A percentile compares a stretch with the other conserved stretches of the same genome.
Conservation (phyloP, 2,329 filamentous ascomycete genomes). For the Aureobasidium sp. region DNA sequence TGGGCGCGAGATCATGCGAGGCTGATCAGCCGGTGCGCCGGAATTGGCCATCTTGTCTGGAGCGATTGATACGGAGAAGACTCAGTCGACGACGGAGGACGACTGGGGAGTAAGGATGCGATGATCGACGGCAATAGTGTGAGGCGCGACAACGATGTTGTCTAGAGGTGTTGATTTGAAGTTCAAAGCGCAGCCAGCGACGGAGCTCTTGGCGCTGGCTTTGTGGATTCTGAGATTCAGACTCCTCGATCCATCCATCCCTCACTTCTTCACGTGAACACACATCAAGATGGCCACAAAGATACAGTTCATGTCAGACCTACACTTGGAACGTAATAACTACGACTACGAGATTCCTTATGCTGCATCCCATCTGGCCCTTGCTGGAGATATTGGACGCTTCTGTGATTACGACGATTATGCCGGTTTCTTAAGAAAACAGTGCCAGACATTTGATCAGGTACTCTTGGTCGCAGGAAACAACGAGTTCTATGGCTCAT, state of each 20-base stretch:
- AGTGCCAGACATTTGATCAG: constrained; percentile 33
- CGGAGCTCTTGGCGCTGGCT: background rate
- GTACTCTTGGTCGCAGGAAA: constrained; percentile 46
- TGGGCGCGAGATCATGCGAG: constrained; percentile 38
- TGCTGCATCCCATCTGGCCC: constrained; percentile 33
- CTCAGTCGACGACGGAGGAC: background rate
- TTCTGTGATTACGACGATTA: constrained; percentile 40
- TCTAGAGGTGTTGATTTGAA: background rate
- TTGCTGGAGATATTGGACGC: constrained; percentile 44
- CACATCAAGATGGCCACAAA: background rate
- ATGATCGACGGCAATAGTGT: background rate
- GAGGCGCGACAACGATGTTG: background rate
- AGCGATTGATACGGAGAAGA: background rate
- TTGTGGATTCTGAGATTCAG: too few relatives aligned
- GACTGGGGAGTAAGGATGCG: background rate
- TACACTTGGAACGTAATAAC: constrained; percentile 39
- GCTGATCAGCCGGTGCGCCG: constrained; percentile 13
- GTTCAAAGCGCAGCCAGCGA: background rate
- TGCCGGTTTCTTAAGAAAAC: constrained; percentile 34
- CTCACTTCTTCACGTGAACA: background rate
- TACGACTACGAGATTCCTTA: constrained; percentile 31
- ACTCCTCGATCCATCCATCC: background rate
- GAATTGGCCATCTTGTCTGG: constrained; percentile 22
- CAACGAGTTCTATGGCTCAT: constrained; percentile 45
- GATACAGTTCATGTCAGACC: constrained; percentile 41